Evolutionary conservation across 495 filamentous ascomycete genomes (phyloP), one percentile per base, ranked within the genome.

Genomic region (Xylaria venustula): DNA sequence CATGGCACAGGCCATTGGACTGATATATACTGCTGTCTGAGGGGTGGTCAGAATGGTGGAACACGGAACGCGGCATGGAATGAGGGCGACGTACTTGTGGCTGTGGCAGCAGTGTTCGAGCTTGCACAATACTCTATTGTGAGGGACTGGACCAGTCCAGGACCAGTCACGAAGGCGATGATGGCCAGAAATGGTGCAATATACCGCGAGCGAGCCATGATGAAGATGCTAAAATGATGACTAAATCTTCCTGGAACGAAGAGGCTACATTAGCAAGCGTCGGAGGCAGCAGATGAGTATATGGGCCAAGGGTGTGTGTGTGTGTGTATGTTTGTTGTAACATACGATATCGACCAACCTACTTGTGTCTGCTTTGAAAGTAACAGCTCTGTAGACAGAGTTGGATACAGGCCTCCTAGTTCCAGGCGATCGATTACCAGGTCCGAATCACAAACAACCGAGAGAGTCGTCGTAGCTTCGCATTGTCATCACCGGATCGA

Each of bases 1-100:
- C 52, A 54, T 64, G 64, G 44, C 79, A 82, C 23, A 76, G 71
- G 17, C 79, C 79, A 55, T 79, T 71, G 55, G 77, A 79, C 54
- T 82, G 79, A 28, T 50, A 82, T 64, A 71, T 70, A 63, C 69
- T 75, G 26, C 66, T 37, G 14, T 76, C 79, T 80, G 57, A 11
- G 57, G 19, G 19, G 25, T 9, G 2, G 37, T 67, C 46, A 67
- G 25, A 12, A 36, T 57, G 32, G 41, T 36, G 40, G 22, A 7
- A 25, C 23, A 19, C 28, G 14, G n/a, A 11, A 44, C n/a, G n/a
- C 11, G 30, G 28, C 11, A 7, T 12, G 11, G 7, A 19, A 32
- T 51, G 7, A 9, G 42, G 22, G 1, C 22, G 67, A 53, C 77
- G 63, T 64, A 78, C 77, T 67, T 6, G 64, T 62, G 40, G 30